Base-by-base conservation (phyloP, 2,329 filamentous ascomycete genomes). In the Diaporthe sp. region DNA sequence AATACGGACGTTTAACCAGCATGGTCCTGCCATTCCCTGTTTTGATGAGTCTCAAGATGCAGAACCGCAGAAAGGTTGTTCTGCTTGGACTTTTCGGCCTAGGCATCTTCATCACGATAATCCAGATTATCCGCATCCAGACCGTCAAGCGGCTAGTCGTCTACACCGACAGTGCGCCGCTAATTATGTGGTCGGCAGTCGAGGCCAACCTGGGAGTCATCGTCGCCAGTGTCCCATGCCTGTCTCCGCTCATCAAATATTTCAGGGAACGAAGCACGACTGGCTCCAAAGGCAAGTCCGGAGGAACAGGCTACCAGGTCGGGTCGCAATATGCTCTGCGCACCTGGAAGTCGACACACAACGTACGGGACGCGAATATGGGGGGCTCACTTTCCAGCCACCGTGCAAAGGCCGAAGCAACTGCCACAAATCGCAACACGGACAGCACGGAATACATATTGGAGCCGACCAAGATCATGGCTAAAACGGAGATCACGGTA, bases 101-200 rank as follows among this genome's bases (percentile, higher is more conserved):
- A 34, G 88, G 88, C n/a, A 80, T 87, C 71, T 89, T 90, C 81
- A 85, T 89, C 58, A 88, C 86, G 7, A 77, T 87, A 63, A 87
- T 89, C 74, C 88, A 89, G 78, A 85, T 88, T 74, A 84, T 90
- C 76, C 88, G 88, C 20, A 87, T 89, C 74, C 84, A 86, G 74
- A 88, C 86, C n/a, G 85, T 90, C 76, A 82, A 82, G 51, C 83
- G 81, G 20, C 83, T 89, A 4, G 77, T 80, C 44, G 86, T 85
- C 78, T 87, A 86, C 75, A 84, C 86, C 47, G 86, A 89, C 79
- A 87, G 84, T 3, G 82, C 85, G 13, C 86, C 86, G 9, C 84
- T 70, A 8, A 75, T 74, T 17, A 68, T 57, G 42, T 76, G 75
- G 75, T 76, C 75, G 6, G 42, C 71, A 2, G 60, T 76, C 2